phyloP scores from a whole-genome alignment of 1,139 yeast species.

The Lodderomyces theae region DNA sequence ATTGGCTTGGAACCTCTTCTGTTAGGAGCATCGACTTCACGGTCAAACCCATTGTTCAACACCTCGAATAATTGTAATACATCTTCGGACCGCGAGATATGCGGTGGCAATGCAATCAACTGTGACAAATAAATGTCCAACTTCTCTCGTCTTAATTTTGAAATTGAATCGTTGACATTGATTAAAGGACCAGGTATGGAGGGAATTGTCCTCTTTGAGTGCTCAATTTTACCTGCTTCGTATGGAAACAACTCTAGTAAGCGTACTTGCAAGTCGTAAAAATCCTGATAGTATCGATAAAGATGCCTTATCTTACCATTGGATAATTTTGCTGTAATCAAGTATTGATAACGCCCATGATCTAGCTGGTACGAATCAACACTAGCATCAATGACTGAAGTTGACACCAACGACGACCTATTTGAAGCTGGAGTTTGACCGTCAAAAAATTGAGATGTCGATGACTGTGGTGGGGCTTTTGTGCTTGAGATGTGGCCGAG shows the following conservation, averaged over 20 bases:
- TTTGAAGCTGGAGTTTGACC: conserved; percentile 19
- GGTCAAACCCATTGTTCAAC: conserved; percentile 59
- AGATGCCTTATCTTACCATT: conserved; percentile 69
- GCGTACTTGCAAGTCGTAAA: conserved; percentile 88
- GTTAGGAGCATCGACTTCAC: conserved; percentile 10
- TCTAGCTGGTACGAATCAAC: conserved; percentile 82
- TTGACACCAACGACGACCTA: conserved; percentile 34
- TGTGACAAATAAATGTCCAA: conserved; percentile 80
- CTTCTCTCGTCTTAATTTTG: conserved; percentile 81
- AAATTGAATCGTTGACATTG: conserved; percentile 84
- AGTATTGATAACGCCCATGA: conserved; percentile 88
- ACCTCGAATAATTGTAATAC: conserved; percentile 72
- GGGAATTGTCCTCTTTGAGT: conserved; percentile 73
- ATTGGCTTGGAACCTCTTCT: conserved; percentile 38
- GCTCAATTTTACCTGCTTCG: conserved; percentile 88
- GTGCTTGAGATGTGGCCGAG: conserved; percentile 49
- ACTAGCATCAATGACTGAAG: conserved; percentile 54
- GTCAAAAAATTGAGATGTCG: conserved; percentile 43
- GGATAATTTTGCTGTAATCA: conserved; percentile 65
- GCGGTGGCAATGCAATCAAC: conserved; percentile 69
- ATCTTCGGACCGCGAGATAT: conserved; percentile 68
- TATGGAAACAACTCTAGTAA: conserved; percentile 81
- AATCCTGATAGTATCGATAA: conserved; percentile 92
- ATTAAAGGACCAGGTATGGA: conserved; percentile 96
- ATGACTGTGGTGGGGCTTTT: conserved; percentile 26